These are phyloP conservation scores for Dioszegia crocea DNA, from an alignment of 768 basidiomycete genomes.

Conservation along the genomic window DNA sequence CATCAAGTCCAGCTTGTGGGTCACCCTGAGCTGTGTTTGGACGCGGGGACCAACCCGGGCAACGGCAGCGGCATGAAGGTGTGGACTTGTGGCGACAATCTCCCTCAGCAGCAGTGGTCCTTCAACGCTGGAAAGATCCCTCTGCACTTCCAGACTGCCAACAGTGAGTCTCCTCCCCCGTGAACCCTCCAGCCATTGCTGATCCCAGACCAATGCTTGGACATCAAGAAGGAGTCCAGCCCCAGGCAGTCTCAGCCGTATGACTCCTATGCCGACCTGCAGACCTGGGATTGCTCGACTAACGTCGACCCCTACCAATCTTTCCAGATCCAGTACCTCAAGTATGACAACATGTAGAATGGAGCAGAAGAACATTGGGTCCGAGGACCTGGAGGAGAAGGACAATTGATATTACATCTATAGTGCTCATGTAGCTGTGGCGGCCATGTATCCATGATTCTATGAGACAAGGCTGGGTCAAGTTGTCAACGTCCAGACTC, in stretches of 20 bases:
- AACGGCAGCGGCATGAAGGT: constrained; percentile 15
- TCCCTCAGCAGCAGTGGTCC: constrained; percentile 21
- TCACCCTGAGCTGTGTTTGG: constrained; percentile 15
- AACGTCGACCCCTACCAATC: background rate
- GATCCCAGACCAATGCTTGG: background rate
- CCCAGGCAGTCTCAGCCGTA: background rate
- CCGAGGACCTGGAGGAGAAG: no score
- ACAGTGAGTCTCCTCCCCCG: background rate
- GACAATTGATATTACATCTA: no score
- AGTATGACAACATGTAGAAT: no score
- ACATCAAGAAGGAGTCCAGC: background rate
- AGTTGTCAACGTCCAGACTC: no score
- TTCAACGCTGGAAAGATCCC: background rate
- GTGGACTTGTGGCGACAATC: constrained; percentile 16
- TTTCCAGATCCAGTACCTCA: background rate
- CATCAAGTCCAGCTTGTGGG: background rate
- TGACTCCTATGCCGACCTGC: background rate
- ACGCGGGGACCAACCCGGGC: constrained; percentile 20
- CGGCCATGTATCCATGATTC: no score
- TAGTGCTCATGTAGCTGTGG: no score
- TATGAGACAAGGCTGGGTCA: no score
- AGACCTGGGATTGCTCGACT: background rate
- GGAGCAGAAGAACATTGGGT: no score
- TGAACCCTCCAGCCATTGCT: background rate
- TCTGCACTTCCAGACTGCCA: background rate